Evolutionary conservation across 2,329 filamentous ascomycete species (phyloP).

Genomic region (Exophiala xenobiotica): DNA sequence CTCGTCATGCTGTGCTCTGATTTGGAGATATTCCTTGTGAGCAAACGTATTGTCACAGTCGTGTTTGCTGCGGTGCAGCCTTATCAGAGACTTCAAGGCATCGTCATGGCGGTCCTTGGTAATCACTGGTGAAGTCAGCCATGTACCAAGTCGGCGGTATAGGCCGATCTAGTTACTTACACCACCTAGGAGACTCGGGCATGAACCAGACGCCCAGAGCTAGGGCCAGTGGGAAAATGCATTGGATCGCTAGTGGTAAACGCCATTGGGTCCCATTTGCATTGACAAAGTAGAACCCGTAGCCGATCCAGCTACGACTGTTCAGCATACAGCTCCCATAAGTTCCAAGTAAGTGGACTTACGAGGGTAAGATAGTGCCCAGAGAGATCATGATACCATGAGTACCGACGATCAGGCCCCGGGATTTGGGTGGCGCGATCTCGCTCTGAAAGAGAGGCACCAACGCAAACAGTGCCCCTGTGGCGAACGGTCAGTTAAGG

Average conservation of each 20-base stretch:
- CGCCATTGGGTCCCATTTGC: slow-evolving; percentile 55
- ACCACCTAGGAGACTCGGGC: slow-evolving; percentile 75
- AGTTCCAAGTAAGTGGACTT: too few relatives aligned
- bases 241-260: slow-evolving; percentile 68
- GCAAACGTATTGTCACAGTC: slow-evolving; percentile 10
- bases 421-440: slow-evolving; percentile 32
- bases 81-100: slow-evolving; percentile 37
- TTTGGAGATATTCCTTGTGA: slow-evolving; percentile 15
- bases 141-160: slow-evolving; percentile 21
- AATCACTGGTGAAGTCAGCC: slow-evolving; percentile 26
- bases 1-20: slow-evolving; percentile 17
- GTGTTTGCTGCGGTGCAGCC: slow-evolving; percentile 14
- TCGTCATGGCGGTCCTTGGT: slow-evolving; percentile 38
- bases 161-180: slow-evolving; percentile 10
- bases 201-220: slow-evolving; percentile 71
- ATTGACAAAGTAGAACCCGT: slow-evolving; percentile 31
- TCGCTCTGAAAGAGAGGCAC: slow-evolving; percentile 32
- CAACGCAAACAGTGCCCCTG: slow-evolving; percentile 9
- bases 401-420: slow-evolving; percentile 31
- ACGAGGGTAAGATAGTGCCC: slow-evolving; percentile 9
- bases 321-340: not conserved
- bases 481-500: not conserved
- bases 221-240: slow-evolving; percentile 65
- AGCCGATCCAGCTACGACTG: slow-evolving; percentile 32
- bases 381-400: slow-evolving; percentile 32